Percentiles rank a stretch among this genome's conserved stretches.
phyloP scores from a whole-genome alignment of 1,284 basidiomycete genomes.

The Phellopilus nigrolimitatus region DNA sequence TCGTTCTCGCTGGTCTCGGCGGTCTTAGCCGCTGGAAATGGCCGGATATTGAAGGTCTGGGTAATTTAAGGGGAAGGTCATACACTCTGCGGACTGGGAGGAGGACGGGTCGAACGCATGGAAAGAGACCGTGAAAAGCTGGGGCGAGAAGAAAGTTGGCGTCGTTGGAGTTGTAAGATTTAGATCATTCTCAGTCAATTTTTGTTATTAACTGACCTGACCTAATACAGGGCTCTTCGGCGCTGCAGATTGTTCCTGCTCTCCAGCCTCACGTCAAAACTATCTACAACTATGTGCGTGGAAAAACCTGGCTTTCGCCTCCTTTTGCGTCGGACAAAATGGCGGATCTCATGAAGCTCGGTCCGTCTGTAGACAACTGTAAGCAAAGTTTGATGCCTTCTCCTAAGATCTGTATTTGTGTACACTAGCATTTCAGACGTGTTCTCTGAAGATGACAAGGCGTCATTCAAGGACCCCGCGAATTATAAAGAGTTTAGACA shows the following conservation, averaged over 20 bases:
- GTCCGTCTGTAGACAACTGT: constrained; percentile 40
- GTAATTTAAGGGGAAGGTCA: constrained; percentile 45
- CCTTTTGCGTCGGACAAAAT: constrained; percentile 42
- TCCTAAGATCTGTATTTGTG: background rate
- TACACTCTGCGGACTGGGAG: constrained; percentile 58
- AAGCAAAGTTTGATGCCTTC: constrained; percentile 21
- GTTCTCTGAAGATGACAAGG: constrained; percentile 52
- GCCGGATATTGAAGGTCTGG: constrained; percentile 53
- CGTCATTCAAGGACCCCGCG: constrained; percentile 42
- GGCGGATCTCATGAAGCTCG: constrained; percentile 34
- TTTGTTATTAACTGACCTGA: background rate
- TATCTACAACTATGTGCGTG: constrained; percentile 54
- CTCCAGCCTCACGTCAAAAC: constrained; percentile 49
- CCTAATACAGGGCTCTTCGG: constrained; percentile 50
- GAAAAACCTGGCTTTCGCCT: constrained; percentile 56
- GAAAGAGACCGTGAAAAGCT: constrained; percentile 37
- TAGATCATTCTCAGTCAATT: background rate
- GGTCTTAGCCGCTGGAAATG: constrained; percentile 49
- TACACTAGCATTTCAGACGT: constrained; percentile 30
- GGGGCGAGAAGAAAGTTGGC: constrained; percentile 52
- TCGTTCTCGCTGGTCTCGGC: constrained; percentile 50
- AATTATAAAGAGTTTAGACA: constrained; percentile 48
- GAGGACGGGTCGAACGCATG: constrained; percentile 23
- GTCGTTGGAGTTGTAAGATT: constrained; percentile 57
- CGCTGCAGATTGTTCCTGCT: constrained; percentile 57